Conservation (phyloP, 2,329 filamentous ascomycete species). For the Grosmannia huntii region DNA sequence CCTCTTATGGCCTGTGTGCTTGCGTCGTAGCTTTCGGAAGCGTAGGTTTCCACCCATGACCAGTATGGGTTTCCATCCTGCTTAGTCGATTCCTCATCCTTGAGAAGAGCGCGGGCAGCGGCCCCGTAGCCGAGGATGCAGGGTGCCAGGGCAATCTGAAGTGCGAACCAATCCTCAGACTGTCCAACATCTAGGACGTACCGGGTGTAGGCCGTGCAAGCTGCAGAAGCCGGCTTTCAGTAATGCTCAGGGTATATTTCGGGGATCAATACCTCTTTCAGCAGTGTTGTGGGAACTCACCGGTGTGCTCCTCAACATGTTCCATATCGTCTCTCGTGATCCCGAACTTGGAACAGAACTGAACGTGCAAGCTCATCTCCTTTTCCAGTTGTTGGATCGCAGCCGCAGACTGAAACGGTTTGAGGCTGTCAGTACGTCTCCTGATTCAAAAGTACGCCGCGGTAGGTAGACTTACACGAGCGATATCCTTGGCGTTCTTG, state of each 20-base stretch:
- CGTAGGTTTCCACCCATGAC: conserved; percentile 86
- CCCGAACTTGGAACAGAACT: conserved; percentile 73
- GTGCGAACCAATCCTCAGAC: conserved; percentile 74
- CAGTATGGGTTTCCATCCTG: conserved; percentile 63
- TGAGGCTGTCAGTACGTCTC: background rate
- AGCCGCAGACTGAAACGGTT: conserved; percentile 19
- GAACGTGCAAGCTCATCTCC: conserved; percentile 70
- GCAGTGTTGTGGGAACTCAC: conserved; percentile 24
- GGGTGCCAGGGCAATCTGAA: conserved; percentile 74
- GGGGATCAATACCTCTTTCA: background rate
- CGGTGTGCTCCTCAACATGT: conserved; percentile 59
- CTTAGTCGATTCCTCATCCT: conserved; percentile 42
- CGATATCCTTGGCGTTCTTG: conserved; percentile 59
- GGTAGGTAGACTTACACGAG: conserved; percentile 37
- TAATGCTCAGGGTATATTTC: too few relatives aligned
- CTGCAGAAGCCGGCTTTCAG: conserved; percentile 12
- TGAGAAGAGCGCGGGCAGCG: conserved; percentile 59
- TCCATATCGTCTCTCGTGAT: conserved; percentile 63
- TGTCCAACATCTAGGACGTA: conserved; percentile 73
- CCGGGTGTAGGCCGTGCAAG: conserved; percentile 28
- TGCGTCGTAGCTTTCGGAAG: conserved; percentile 62
- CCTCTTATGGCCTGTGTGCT: conserved; percentile 60
- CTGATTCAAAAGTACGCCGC: background rate
- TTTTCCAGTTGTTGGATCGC: conserved; percentile 66
- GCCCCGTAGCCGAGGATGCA: conserved; percentile 83